phyloP scores from a whole-genome alignment of 2,329 filamentous ascomycete genomes.

The Cytospora leucostoma region DNA sequence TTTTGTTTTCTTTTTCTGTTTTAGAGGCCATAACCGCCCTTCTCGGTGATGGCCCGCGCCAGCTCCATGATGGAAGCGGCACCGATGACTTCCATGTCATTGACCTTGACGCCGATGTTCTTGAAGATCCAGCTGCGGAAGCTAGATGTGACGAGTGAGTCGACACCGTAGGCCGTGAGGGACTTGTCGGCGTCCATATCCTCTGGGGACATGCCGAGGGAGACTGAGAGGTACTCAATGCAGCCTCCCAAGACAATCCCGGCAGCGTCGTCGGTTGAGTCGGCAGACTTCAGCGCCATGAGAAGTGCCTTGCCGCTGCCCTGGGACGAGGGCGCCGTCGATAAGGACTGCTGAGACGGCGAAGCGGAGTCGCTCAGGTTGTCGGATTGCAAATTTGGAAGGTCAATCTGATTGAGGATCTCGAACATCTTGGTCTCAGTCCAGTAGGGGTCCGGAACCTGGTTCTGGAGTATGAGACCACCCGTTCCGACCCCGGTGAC shows the following conservation, averaged over 20 bases:
- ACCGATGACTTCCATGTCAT: constrained; percentile 47
- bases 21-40: constrained; percentile 18
- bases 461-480: constrained; percentile 54
- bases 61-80: constrained; percentile 26
- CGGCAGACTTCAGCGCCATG: constrained; percentile 43
- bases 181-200: constrained; percentile 50
- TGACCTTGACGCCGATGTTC: constrained; percentile 46
- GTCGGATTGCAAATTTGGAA: constrained; percentile 28
- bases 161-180: constrained; percentile 46
- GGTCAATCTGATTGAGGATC: constrained; percentile 51
- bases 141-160: constrained; percentile 53
- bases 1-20: neutral
- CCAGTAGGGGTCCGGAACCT: constrained; percentile 57
- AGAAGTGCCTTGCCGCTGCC: constrained; percentile 36
- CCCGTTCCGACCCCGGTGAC: constrained; percentile 57
- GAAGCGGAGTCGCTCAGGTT: constrained; percentile 30
- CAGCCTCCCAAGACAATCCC: constrained; percentile 47
- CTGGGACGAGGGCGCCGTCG: constrained; percentile 13
- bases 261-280: constrained; percentile 44
- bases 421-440: constrained; percentile 51
- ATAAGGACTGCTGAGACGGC: neutral
- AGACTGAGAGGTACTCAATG: constrained; percentile 48
- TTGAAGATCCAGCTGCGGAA: constrained; percentile 53
- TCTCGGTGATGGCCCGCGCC: constrained; percentile 21
- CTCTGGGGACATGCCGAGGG: constrained; percentile 51